Evolutionary conservation across 2,329 filamentous ascomycete genomes (phyloP).

Genomic region (Cytospora mali): DNA sequence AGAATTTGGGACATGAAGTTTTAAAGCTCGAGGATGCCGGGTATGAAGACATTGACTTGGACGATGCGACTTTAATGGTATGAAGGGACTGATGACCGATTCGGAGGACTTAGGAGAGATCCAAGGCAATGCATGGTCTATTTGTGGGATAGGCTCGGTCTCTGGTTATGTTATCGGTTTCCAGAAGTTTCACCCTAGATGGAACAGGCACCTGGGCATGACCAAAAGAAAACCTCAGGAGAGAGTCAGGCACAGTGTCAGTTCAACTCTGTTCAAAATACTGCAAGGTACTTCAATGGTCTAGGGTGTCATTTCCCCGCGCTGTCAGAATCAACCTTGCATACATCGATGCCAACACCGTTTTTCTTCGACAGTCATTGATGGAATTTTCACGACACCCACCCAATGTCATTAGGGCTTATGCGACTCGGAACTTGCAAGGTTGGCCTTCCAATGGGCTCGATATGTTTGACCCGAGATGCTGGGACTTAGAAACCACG

Average conservation of each 20-base stretch:
- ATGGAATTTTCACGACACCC: constrained; percentile 2
- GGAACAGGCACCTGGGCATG: too few relatives aligned
- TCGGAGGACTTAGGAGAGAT: too few relatives aligned
- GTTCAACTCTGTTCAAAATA: too few relatives aligned
- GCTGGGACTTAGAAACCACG: neutral
- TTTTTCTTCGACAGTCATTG: neutral
- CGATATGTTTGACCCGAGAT: constrained; percentile 4
- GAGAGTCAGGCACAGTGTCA: too few relatives aligned
- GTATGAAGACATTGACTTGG: neutral
- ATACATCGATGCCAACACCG: neutral
- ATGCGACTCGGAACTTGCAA: neutral
- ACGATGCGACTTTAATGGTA: too few relatives aligned
- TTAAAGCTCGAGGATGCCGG: neutral
- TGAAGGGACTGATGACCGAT: too few relatives aligned
- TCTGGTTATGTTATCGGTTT: too few relatives aligned
- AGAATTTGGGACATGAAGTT: neutral
- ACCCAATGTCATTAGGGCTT: neutral
- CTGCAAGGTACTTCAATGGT: too few relatives aligned
- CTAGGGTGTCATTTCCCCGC: neutral
- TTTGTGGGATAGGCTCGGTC: too few relatives aligned
- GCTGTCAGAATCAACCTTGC: neutral
- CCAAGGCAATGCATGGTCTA: too few relatives aligned
- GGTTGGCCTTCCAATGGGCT: neutral
- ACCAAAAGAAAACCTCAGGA: too few relatives aligned
- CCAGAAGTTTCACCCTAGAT: too few relatives aligned